Conservation (phyloP, 2,329 filamentous ascomycete species). For the Colletotrichum australisinense region DNA sequence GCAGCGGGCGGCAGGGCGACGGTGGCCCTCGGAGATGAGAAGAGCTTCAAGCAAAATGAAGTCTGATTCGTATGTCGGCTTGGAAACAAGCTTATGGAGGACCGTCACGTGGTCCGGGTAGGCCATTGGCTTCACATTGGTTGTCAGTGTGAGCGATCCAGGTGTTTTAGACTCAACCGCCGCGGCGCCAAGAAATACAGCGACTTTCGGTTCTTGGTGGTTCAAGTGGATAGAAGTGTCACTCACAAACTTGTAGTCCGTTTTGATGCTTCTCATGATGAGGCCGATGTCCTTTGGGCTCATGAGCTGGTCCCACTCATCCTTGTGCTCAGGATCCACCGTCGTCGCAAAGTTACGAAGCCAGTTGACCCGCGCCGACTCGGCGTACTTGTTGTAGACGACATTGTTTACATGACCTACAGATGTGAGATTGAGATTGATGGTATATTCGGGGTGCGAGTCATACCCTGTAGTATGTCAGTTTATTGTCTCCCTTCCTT, state of each 20-base stretch:
- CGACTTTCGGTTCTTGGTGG: not conserved
- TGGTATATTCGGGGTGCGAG: not conserved
- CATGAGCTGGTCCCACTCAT: conserved; percentile 77
- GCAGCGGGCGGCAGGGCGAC: conserved; percentile 78
- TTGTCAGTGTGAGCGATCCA: conserved; percentile 3
- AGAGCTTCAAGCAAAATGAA: conserved; percentile 70
- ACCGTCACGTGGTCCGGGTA: conserved; percentile 87
- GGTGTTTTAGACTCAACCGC: not conserved
- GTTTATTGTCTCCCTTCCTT: not conserved
- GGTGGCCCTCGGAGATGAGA: conserved; percentile 81
- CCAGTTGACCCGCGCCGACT: conserved; percentile 85
- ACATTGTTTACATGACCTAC: conserved; percentile 84
- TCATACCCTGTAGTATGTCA: conserved; percentile 30
- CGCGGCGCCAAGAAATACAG: not conserved
- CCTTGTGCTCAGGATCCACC: conserved; percentile 69
- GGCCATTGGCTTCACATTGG: conserved; percentile 74
- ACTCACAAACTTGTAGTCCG: conserved; percentile 89
- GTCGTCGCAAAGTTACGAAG: conserved; percentile 74
- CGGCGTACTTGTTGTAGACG: conserved; percentile 84
- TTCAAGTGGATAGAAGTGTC: not conserved
- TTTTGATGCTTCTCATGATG: conserved; percentile 82
- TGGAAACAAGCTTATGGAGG: conserved; percentile 77
- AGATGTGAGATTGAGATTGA: conserved; percentile 18
- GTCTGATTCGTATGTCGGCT: conserved; percentile 54
- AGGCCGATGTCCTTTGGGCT: conserved; percentile 75